Conservation (phyloP, 306 rosid genomes). For the Cucumis melo region DNA sequence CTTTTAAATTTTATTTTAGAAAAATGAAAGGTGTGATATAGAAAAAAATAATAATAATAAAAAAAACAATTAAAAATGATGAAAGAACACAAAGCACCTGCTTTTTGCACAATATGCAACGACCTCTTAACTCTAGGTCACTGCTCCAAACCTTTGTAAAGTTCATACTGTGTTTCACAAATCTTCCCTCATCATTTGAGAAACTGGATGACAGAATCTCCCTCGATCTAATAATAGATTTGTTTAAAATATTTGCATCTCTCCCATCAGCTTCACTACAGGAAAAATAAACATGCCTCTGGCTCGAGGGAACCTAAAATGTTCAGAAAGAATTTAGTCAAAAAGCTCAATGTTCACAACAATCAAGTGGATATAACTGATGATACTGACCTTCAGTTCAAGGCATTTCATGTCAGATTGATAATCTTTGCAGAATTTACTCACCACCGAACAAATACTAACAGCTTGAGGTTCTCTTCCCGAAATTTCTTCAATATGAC, state of each 20-base stretch:
- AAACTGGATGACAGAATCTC: constrained; percentile 40
- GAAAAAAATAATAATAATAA: too few relatives aligned
- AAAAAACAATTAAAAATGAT: too few relatives aligned
- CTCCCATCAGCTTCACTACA: constrained; percentile 69
- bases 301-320: constrained; percentile 92
- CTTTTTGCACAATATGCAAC: constrained; percentile 64
- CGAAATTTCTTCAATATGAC: constrained; percentile 37
- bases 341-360: constrained; percentile 6
- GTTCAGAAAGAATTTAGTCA: constrained; percentile 18
- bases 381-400: constrained; percentile 45
- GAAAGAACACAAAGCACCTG: constrained; percentile 36
- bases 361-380: constrained; percentile 9
- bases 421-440: constrained; percentile 63
- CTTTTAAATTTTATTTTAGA: too few relatives aligned
- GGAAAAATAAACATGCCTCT: constrained; percentile 70
- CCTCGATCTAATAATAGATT: constrained; percentile 54
- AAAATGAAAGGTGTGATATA: too few relatives aligned
- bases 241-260: constrained; percentile 39
- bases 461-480: constrained; percentile 73
- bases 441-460: constrained; percentile 56
- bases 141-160: constrained; percentile 94
- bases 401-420: constrained; percentile 58
- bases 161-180: constrained; percentile 54
- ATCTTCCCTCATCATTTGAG: constrained; percentile 44
- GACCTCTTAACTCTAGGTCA: constrained; percentile 55